phyloP scores from a whole-genome alignment of 805 yeast genomes.

The Hemisphaericaspora nanyangensis region DNA sequence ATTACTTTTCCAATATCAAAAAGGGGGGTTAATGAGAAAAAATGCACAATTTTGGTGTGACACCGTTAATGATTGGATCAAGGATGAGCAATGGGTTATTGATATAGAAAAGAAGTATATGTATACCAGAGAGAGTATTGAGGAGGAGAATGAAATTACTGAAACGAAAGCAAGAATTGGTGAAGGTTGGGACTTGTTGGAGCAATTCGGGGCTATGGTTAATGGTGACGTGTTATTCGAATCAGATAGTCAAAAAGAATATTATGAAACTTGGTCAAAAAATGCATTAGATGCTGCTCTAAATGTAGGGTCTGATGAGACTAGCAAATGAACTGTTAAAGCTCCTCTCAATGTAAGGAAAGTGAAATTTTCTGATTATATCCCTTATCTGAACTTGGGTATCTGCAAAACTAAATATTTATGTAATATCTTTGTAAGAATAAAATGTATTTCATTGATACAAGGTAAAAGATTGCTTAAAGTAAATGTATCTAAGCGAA shows the following conservation, averaged over 20 bases:
- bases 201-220: conserved; percentile 32
- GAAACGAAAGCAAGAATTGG: conserved; percentile 32
- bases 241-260: conserved; percentile 24
- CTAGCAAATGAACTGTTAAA: too few species aligned
- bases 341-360: too few species aligned
- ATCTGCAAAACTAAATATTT: not conserved
- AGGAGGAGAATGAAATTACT: conserved; percentile 12
- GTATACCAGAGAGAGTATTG: conserved; percentile 23
- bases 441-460: too few species aligned
- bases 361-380: too few species aligned
- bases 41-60: conserved; percentile 53
- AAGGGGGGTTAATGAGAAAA: conserved; percentile 47
- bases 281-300: conserved; percentile 7
- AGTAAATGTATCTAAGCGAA: too few species aligned
- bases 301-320: too few species aligned
- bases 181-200: conserved; percentile 25
- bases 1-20: conserved; percentile 49
- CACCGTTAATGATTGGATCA: conserved; percentile 50
- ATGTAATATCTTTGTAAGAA: too few species aligned
- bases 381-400: not conserved
- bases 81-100: conserved; percentile 59
- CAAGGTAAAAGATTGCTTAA: too few species aligned
- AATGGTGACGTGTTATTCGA: conserved; percentile 28
- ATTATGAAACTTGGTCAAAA: conserved; percentile 32
- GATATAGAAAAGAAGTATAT: conserved; percentile 47